Evolutionary conservation across 768 basidiomycete species (phyloP), one percentile per base, ranked within the genome.

Genomic region (Cantharellus cinnabarinus): DNA sequence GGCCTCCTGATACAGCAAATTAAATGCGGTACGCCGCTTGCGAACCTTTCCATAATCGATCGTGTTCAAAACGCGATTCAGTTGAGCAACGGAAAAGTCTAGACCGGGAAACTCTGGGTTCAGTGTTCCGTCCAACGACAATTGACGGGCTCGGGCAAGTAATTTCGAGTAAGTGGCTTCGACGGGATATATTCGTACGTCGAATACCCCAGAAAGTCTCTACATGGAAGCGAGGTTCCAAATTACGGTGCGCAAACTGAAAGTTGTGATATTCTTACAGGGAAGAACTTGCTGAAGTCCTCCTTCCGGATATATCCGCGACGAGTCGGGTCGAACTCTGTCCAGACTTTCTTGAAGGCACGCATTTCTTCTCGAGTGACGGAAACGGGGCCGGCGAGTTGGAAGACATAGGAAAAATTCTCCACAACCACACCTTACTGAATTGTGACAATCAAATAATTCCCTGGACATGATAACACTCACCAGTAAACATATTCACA

Each of bases 401-500:
- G 89, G 71, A 90, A 94, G 4, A 95, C 88, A 68, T 93, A 95
- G 20, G 89, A 88, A 70, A 98, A 97, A 67, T 84, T 91, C 70
- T 97, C 85, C 64, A 94, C 91, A 58, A 94, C 83, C 62, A 93
- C 87, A 85, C 82, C 81, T 80, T 48, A 42, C 48, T 10, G 59
- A 5, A 35, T 37, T 63, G 34, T 65, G 61, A 29, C 44, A 41
- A 48, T 15, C 35, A 54, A 48, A 3, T 4, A 40, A 38, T 39
- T 14, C 41, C 1, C 10, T 54, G 58, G 10, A 38, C 5, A 4
- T 5, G 29, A 35, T 2, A 14, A 7, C 62, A 72, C 58, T 60
- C 64, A 83, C 87, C 89, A 70, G 89, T 91, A 68, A 93, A 93
- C 82, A 95, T 81, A 71, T 94, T 95, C 63, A 86, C 79, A 69